Conservation (phyloP, 768 basidiomycete species). For the Daedalea quercina region DNA sequence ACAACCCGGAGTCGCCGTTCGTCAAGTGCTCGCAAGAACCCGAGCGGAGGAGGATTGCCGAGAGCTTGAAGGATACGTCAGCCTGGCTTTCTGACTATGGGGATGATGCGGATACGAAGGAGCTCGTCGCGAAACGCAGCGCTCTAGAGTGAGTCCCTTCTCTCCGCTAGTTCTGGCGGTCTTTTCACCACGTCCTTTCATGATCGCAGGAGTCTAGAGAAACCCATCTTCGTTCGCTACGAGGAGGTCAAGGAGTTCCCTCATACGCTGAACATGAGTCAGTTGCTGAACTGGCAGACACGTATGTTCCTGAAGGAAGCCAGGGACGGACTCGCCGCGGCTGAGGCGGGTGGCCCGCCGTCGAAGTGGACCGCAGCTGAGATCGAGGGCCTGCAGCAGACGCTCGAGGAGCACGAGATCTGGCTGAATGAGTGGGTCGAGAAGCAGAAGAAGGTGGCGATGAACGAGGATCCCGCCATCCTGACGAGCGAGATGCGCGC, state of each 20-base stretch:
- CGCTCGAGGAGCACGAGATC: conserved; percentile 68
- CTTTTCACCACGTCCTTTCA: no score
- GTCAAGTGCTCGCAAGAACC: conserved; percentile 71
- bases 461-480: conserved; percentile 81
- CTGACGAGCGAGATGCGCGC: conserved; percentile 82
- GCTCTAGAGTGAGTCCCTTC: conserved; percentile 71
- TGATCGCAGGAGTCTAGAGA: conserved; percentile 67
- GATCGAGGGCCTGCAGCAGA: conserved; percentile 69
- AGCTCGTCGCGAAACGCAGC: conserved; percentile 68
- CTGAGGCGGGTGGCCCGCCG: conserved; percentile 49
- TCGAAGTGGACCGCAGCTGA: conserved; percentile 88
- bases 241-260: conserved; percentile 86
- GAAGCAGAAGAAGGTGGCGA: conserved; percentile 69
- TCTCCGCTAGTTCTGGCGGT: neutral
- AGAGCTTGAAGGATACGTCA: conserved; percentile 67
- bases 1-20: conserved; percentile 61
- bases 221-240: conserved; percentile 80
- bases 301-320: conserved; percentile 85
- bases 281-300: conserved; percentile 85
- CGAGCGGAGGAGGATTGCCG: conserved; percentile 63
- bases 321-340: conserved; percentile 61
- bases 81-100: conserved; percentile 81
- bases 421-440: conserved; percentile 84
- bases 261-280: conserved; percentile 71
- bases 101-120: conserved; percentile 72